These are phyloP conservation scores for Ambrosia artemisiifolia DNA, from an alignment of 129 eudicot genomes.

Conservation along the genomic window DNA sequence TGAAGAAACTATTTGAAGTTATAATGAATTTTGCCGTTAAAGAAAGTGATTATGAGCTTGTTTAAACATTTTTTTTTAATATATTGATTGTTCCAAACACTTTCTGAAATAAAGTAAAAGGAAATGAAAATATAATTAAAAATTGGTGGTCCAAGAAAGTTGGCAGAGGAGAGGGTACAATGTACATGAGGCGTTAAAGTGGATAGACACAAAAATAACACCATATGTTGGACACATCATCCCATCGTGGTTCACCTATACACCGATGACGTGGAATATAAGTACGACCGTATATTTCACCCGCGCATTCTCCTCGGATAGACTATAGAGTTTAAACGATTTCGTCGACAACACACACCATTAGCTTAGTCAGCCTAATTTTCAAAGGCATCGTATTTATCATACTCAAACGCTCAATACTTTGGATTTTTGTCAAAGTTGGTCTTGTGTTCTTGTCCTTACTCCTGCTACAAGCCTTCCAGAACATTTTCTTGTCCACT, in stretches of 20 bases:
- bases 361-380: background rate
- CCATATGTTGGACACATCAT: background rate
- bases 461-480: too few species aligned
- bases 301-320: background rate
- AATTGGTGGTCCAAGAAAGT: background rate
- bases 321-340: background rate
- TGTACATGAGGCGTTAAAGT: background rate
- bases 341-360: background rate
- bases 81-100: background rate
- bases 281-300: background rate
- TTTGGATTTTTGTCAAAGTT: too few species aligned
- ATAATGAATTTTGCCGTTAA: too few species aligned
- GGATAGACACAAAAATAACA: background rate
- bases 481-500: too few species aligned
- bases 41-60: too few species aligned
- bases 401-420: background rate
- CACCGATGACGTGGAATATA: background rate
- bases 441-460: too few species aligned
- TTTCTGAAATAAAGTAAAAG: background rate
- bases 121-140: background rate
- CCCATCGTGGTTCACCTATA: background rate
- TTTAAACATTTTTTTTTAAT: too few species aligned
- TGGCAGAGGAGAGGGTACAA: background rate
- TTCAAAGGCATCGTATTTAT: background rate
- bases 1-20: too few species aligned